A percentile compares a stretch with the other conserved stretches of the same genome.
These are phyloP conservation scores for Magnusiomyces tetraspermus DNA, from an alignment of 1,139 yeast species.

Conservation along the genomic window DNA sequence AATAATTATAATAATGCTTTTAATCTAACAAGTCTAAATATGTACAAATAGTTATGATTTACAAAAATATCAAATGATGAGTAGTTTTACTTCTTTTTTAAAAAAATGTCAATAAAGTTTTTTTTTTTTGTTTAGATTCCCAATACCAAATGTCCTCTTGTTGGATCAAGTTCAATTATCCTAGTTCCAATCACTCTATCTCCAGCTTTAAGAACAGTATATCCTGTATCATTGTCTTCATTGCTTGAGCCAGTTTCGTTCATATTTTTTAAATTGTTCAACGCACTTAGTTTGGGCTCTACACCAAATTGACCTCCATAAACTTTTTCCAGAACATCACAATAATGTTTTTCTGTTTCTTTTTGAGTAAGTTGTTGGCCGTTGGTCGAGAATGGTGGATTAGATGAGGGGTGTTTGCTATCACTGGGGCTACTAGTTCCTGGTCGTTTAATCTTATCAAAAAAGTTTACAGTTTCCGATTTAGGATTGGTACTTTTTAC, in stretches of 20 bases:
- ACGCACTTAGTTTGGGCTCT: neutral
- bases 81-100: neutral
- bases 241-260: no score
- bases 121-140: slow-evolving; percentile 24
- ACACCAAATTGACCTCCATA: neutral
- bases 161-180: slow-evolving; percentile 27
- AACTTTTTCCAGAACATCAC: neutral
- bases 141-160: slow-evolving; percentile 26
- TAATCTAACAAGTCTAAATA: no score
- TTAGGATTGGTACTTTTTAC: no score
- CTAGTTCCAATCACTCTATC: slow-evolving; percentile 31
- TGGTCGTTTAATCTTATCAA: neutral
- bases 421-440: no score
- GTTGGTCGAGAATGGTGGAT: no score
- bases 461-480: neutral
- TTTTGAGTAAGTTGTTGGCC: no score
- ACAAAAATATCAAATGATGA: neutral
- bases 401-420: no score
- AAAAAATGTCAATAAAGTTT: neutral
- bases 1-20: no score
- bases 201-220: slow-evolving; percentile 18
- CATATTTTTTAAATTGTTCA: neutral
- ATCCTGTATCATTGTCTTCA: neutral
- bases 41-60: no score
- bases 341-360: neutral